These are phyloP conservation scores for Aegilops sharonensis DNA, from an alignment of 176 grass and related monocot genomes.

Conservation along the genomic window DNA sequence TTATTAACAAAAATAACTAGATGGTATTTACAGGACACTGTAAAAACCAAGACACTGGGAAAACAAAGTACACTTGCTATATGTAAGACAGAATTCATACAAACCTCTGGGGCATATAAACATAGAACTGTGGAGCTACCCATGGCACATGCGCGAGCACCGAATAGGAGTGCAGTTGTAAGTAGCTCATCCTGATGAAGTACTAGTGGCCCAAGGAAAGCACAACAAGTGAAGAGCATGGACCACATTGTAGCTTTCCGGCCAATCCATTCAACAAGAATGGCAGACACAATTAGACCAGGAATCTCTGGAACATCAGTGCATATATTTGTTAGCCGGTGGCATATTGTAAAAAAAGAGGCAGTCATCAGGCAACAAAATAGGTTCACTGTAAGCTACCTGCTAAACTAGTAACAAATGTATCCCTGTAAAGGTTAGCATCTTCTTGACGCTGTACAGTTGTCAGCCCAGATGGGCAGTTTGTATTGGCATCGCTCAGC, in stretches of 20 bases:
- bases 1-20: background rate
- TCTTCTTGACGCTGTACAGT: background rate
- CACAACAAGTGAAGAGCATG: conserved; percentile 58
- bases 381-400: conserved; percentile 17
- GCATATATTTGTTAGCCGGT: background rate
- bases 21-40: background rate
- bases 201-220: conserved; percentile 59
- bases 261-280: conserved; percentile 60
- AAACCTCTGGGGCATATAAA: conserved; percentile 72
- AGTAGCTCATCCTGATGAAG: conserved; percentile 57
- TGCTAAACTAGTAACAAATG: conserved; percentile 65
- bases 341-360: background rate
- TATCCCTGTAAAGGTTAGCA: conserved; percentile 52
- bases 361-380: background rate
- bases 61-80: background rate
- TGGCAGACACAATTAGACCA: conserved; percentile 57
- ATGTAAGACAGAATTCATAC: background rate
- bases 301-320: conserved; percentile 52
- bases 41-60: background rate
- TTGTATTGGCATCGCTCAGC: conserved; percentile 39
- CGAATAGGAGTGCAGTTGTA: conserved; percentile 63
- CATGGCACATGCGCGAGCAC: conserved; percentile 57
- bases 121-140: conserved; percentile 61
- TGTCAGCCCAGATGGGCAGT: conserved; percentile 23
- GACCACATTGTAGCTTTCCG: conserved; percentile 63